phyloP scores from a whole-genome alignment of 2,329 filamentous ascomycete genomes.

The Venturia asperata region DNA sequence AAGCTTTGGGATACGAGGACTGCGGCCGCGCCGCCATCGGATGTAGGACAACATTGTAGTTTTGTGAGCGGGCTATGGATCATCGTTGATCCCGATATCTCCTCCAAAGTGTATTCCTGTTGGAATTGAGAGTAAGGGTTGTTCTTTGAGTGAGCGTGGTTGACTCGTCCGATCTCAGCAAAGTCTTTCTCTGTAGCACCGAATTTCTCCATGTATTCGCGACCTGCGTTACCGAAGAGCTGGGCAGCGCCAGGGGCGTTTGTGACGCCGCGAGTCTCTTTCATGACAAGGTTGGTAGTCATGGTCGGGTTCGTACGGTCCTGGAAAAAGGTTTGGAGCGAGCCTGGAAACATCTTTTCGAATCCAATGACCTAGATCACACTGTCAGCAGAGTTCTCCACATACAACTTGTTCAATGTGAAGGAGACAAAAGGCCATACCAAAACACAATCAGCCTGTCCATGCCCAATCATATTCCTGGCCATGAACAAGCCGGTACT shows the following conservation, averaged over 20 bases:
- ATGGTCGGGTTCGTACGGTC: conserved; percentile 75
- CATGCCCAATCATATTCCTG: conserved; percentile 68
- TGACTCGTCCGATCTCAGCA: conserved; percentile 86
- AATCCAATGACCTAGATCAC: conserved; percentile 68
- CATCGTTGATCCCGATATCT: conserved; percentile 67
- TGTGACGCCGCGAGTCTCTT: conserved; percentile 68
- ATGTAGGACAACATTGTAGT: conserved; percentile 97
- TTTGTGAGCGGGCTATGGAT: conserved; percentile 87
- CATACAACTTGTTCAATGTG: no score
- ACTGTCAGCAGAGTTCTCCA: no score
- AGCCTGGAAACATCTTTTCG: conserved; percentile 97
- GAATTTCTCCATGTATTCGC: conserved; percentile 92
- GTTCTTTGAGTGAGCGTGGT: conserved; percentile 82
- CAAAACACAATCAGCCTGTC: conserved; percentile 78
- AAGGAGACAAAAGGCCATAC: conserved; percentile 5
- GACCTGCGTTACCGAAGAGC: conserved; percentile 89
- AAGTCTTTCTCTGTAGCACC: conserved; percentile 82
- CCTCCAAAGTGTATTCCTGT: conserved; percentile 79
- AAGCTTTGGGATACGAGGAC: conserved; percentile 85
- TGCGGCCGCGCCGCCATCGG: conserved; percentile 82
- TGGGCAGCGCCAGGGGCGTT: conserved; percentile 83
- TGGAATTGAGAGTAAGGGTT: conserved; percentile 99
- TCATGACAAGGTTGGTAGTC: conserved; percentile 71
- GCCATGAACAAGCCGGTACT: conserved; percentile 83
- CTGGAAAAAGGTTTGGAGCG: conserved; percentile 73